Evolutionary conservation across 140 eudicot species (phyloP).

Genomic region (Flaveria floridana): DNA sequence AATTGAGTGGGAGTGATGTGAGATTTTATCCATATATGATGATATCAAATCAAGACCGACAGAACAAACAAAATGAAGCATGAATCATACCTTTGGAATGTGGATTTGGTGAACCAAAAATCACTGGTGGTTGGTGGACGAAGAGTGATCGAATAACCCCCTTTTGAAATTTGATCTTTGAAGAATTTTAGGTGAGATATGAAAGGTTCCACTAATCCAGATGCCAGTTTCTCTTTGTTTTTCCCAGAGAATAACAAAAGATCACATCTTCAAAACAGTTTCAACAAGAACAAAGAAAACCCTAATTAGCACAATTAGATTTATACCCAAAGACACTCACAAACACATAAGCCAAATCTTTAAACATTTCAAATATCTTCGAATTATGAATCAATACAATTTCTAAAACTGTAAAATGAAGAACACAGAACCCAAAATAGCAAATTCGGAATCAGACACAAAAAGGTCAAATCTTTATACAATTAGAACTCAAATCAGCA

Average conservation of each 20-base stretch:
- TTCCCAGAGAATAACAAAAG: conserved; percentile 71
- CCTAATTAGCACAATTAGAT: conserved; percentile 24
- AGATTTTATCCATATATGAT: conserved; percentile 22
- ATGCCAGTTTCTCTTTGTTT: conserved; percentile 80
- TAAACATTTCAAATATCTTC: background rate
- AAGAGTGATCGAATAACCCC: conserved; percentile 92
- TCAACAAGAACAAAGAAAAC: conserved; percentile 25
- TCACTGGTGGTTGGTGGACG: conserved; percentile 59
- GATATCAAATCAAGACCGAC: background rate
- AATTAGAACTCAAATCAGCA: background rate
- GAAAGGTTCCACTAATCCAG: conserved; percentile 94
- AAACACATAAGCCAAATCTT: conserved; percentile 10
- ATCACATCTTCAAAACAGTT: conserved; percentile 71
- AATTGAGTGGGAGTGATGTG: background rate
- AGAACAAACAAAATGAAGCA: background rate
- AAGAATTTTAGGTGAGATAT: conserved; percentile 74
- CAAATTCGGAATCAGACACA: conserved; percentile 8
- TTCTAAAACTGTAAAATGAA: background rate
- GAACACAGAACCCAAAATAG: background rate
- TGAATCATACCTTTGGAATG: conserved; percentile 70
- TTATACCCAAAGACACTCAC: background rate
- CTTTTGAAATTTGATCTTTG: conserved; percentile 90
- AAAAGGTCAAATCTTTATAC: background rate
- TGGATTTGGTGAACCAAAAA: conserved; percentile 84
- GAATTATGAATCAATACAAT: background rate